Conservation (phyloP, 2,329 filamentous ascomycete species). For the Coniochaeta hoffmannii region DNA sequence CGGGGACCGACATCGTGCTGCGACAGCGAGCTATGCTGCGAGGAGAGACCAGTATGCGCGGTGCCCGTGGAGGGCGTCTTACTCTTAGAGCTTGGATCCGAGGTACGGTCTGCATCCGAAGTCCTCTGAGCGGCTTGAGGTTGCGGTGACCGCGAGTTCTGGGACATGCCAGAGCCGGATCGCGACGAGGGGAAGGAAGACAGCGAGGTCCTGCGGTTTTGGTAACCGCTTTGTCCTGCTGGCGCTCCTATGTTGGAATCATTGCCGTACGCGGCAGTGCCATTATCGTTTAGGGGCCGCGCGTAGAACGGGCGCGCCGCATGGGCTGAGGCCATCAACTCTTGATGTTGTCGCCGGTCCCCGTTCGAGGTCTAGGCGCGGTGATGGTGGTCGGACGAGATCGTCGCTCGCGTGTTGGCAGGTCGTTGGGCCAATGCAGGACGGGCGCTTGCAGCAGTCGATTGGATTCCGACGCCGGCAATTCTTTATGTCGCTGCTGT, state of each 20-base stretch:
- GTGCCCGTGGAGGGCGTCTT: constrained; percentile 47
- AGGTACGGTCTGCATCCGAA: constrained; percentile 46
- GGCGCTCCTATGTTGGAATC: constrained; percentile 11
- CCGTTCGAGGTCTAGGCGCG: neutral
- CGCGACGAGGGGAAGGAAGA: constrained; percentile 55
- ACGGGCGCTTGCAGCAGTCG: neutral
- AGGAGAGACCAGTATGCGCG: constrained; percentile 42
- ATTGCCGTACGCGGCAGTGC: constrained; percentile 20
- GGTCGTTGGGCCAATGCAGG: neutral
- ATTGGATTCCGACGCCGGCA: neutral
- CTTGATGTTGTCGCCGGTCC: neutral
- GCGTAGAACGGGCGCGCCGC: constrained; percentile 30
- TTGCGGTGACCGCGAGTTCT: constrained; percentile 46
- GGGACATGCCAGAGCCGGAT: constrained; percentile 51
- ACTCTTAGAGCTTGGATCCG: constrained; percentile 51
- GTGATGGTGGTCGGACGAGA: neutral
- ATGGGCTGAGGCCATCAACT: constrained; percentile 30
- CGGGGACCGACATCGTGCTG: constrained; percentile 25
- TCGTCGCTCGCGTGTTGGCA: neutral
- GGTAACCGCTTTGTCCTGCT: constrained; percentile 9
- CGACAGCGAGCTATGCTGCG: constrained; percentile 54
- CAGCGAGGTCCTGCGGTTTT: constrained; percentile 48
- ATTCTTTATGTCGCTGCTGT: neutral
- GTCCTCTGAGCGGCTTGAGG: constrained; percentile 21
- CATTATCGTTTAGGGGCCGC: constrained; percentile 30